A percentile compares a stretch with the other conserved stretches of the same genome.
phyloP scores from a whole-genome alignment of 139 green algal genomes.

The Chlorella sp. region DNA sequence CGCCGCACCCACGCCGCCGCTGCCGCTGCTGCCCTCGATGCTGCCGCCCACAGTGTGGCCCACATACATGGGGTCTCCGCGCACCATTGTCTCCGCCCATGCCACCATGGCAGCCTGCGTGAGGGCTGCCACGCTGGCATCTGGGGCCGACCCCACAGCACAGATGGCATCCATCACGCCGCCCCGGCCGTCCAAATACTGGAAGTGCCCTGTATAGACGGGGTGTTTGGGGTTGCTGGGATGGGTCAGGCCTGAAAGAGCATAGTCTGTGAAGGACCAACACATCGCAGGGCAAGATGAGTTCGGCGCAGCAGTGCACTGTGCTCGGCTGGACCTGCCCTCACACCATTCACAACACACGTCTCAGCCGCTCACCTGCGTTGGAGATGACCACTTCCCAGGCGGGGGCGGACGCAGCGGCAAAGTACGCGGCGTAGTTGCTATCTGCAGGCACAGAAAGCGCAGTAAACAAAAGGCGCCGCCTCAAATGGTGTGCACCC shows the following conservation, averaged over 20 bases:
- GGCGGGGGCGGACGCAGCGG: conserved; percentile 52
- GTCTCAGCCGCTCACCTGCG: no score
- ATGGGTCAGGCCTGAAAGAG: no score
- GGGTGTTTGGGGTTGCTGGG: no score
- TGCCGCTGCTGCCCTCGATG: not conserved
- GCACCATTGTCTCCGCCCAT: conserved; percentile 76
- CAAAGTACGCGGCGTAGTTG: conserved; percentile 77
- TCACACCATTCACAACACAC: no score
- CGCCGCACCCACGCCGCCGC: not conserved
- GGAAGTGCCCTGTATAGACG: conserved; percentile 71
- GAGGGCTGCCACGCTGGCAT: conserved; percentile 53
- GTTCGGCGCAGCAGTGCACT: no score
- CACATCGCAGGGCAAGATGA: no score
- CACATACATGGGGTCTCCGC: not conserved
- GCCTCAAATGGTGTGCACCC: no score
- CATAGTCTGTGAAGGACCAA: no score
- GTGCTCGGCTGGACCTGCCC: no score
- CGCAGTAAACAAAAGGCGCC: no score
- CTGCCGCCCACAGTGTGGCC: no score
- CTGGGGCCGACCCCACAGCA: conserved; percentile 39
- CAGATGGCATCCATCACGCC: conserved; percentile 70
- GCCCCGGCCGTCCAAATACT: conserved; percentile 72
- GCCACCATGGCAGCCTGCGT: conserved; percentile 79
- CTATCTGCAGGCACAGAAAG: conserved; percentile 14
- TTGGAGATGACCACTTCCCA: conserved; percentile 67